Percentiles rank a stretch among this genome's conserved stretches.
Conservation (phyloP, 495 filamentous ascomycete species). For the Lepraria neglecta region DNA sequence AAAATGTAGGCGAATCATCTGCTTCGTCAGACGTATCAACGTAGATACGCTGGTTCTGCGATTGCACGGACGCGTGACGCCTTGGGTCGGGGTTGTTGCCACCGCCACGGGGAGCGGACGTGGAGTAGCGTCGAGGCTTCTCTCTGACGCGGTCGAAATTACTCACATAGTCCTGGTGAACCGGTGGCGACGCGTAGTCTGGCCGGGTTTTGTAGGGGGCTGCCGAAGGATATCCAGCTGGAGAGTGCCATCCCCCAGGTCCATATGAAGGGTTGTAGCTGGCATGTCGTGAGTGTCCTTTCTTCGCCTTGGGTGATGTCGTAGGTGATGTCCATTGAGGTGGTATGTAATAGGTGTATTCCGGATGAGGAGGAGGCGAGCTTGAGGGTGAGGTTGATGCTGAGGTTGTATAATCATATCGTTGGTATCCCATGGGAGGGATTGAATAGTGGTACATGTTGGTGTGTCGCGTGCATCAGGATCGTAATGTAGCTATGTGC, state of each 20-base stretch:
- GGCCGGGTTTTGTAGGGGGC: conserved; percentile 43
- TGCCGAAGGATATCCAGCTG: conserved; percentile 32
- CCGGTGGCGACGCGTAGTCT: conserved; percentile 42
- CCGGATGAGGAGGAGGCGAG: conserved; percentile 26
- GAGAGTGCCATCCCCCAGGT: conserved; percentile 40
- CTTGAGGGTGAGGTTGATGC: conserved; percentile 43
- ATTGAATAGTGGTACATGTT: conserved; percentile 49
- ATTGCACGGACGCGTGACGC: conserved; percentile 36
- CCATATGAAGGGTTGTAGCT: conserved; percentile 28
- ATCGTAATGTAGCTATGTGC: conserved; percentile 16
- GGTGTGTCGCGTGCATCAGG: conserved; percentile 24
- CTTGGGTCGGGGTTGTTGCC: conserved; percentile 29
- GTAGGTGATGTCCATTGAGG: conserved; percentile 24
- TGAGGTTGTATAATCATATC: conserved; percentile 46
- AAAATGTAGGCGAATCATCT: conserved; percentile 40
- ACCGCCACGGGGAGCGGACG: conserved; percentile 34
- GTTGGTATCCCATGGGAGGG: conserved; percentile 45
- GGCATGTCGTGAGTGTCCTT: conserved; percentile 24
- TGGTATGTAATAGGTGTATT: conserved; percentile 25
- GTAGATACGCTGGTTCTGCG: conserved; percentile 48
- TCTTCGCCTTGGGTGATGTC: conserved; percentile 22
- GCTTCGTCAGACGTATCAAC: conserved; percentile 52
- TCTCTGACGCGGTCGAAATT: conserved; percentile 39
- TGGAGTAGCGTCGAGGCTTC: conserved; percentile 36
- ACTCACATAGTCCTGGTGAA: conserved; percentile 56